Evolutionary conservation across 1,139 yeast genomes (phyloP).

Genomic region (Debaryomyces coudertii): DNA sequence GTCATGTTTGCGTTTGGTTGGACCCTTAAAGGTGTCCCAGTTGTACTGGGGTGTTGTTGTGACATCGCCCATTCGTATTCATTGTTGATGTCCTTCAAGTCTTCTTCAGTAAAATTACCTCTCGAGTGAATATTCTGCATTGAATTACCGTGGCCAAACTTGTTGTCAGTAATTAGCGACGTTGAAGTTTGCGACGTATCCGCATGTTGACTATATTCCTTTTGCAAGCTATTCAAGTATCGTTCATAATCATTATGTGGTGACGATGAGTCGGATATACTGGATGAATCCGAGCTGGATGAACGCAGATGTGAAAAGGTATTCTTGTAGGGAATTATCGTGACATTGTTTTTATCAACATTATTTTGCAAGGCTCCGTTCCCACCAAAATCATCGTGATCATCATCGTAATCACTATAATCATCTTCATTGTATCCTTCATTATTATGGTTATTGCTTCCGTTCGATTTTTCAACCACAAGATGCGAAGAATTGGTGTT

Average conservation of each 20-base stretch:
- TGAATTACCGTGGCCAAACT: conserved; percentile 3
- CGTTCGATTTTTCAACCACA: neutral
- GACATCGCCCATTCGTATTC: conserved; percentile 13
- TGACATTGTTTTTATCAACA: conserved; percentile 16
- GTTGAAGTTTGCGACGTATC: conserved; percentile 19
- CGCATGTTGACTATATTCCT: conserved; percentile 11
- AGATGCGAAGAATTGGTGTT: neutral
- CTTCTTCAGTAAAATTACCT: conserved; percentile 16
- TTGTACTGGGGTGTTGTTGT: neutral
- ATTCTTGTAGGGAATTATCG: conserved; percentile 28
- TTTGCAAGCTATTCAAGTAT: conserved; percentile 22
- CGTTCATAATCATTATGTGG: conserved; percentile 24
- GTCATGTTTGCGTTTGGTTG: conserved; percentile 21
- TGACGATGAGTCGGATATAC: conserved; percentile 8
- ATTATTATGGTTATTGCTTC: conserved; percentile 3
- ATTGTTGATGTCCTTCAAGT: conserved; percentile 12
- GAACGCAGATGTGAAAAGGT: conserved; percentile 24
- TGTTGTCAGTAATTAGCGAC: conserved; percentile 16
- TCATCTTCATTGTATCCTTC: conserved; percentile 9
- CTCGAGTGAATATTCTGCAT: conserved; percentile 9
- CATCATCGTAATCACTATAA: conserved; percentile 1
- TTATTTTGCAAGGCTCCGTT: conserved; percentile 3
- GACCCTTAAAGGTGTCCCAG: conserved; percentile 11
- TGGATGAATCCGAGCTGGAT: conserved; percentile 14
- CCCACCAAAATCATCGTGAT: conserved; percentile 2